Percentiles rank a stretch among this genome's conserved stretches.
Conservation (phyloP, 495 filamentous ascomycete genomes). For the Hypomontagnella monticulosa region DNA sequence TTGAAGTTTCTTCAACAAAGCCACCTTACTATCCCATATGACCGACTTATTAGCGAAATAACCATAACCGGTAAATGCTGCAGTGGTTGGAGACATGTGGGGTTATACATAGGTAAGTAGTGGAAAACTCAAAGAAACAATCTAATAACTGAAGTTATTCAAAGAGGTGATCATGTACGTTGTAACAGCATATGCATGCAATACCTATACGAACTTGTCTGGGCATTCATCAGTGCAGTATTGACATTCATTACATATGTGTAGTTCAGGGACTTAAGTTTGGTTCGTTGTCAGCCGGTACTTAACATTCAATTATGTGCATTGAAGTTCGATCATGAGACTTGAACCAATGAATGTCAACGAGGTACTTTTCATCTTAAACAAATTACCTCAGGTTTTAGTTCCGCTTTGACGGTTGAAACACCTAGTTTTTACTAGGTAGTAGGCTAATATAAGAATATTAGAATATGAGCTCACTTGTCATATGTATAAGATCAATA, state of each 20-base stretch:
- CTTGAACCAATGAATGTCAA: slow-evolving; percentile 19
- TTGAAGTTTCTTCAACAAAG: too few species aligned
- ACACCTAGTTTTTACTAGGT: neutral
- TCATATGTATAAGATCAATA: too few species aligned
- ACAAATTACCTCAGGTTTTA: neutral
- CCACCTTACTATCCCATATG: neutral
- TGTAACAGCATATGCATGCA: too few species aligned
- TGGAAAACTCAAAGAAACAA: neutral
- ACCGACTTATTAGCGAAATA: neutral
- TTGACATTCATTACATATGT: slow-evolving; percentile 11
- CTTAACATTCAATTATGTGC: slow-evolving; percentile 38
- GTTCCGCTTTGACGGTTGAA: neutral
- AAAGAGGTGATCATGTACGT: too few species aligned
- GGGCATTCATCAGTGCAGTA: too few species aligned
- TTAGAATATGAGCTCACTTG: too few species aligned
- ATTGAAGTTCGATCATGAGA: slow-evolving; percentile 42
- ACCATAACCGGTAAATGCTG: neutral
- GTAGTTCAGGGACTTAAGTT: slow-evolving; percentile 19
- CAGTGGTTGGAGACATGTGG: neutral
- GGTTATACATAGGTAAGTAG: neutral
- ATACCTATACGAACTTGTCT: too few species aligned
- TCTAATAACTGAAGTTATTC: neutral
- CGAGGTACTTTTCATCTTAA: slow-evolving; percentile 3
- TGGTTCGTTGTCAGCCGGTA: slow-evolving; percentile 12
- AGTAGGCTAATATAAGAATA: neutral